Evolutionary conservation across 345 rosid genomes (phyloP).

Genomic region (Anacardium occidentale): DNA sequence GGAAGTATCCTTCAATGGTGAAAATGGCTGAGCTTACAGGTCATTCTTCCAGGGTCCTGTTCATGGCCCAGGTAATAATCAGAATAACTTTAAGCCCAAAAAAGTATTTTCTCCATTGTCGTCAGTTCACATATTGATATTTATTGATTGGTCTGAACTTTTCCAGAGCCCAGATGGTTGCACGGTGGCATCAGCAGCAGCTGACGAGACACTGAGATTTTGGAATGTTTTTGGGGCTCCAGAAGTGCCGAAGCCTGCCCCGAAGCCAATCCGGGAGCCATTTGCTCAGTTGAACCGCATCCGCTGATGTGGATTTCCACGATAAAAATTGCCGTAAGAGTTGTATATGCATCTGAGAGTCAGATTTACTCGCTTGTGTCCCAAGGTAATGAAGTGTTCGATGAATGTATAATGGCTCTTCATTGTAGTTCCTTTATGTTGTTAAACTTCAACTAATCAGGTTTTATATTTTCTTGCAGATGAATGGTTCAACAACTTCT

Average conservation of each 20-base stretch:
- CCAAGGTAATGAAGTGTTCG: no score
- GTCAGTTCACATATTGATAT: neutral
- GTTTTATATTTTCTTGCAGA: no score
- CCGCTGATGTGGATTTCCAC: slow-evolving; percentile 26
- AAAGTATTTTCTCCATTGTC: no score
- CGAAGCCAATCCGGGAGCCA: slow-evolving; percentile 48
- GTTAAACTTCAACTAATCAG: no score
- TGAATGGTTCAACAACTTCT: no score
- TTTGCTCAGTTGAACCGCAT: slow-evolving; percentile 46
- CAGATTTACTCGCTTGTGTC: no score
- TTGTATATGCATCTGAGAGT: no score
- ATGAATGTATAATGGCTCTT: no score
- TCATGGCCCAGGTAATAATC: slow-evolving; percentile 41
- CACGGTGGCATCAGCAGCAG: slow-evolving; percentile 69
- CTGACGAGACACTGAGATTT: slow-evolving; percentile 58
- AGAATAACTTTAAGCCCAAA: neutral
- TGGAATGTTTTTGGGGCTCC: slow-evolving; percentile 69
- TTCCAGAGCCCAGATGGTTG: slow-evolving; percentile 58
- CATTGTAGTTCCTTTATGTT: no score
- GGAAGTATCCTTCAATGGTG: slow-evolving; percentile 57
- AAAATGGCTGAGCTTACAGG: slow-evolving; percentile 49
- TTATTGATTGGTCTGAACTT: neutral
- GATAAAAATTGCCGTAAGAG: neutral
- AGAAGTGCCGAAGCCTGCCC: slow-evolving; percentile 46
- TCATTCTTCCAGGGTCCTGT: slow-evolving; percentile 52